Evolutionary conservation across 768 basidiomycete genomes (phyloP), one percentile per base, ranked within the genome.

Genomic region (Austroboletus eburneus): DNA sequence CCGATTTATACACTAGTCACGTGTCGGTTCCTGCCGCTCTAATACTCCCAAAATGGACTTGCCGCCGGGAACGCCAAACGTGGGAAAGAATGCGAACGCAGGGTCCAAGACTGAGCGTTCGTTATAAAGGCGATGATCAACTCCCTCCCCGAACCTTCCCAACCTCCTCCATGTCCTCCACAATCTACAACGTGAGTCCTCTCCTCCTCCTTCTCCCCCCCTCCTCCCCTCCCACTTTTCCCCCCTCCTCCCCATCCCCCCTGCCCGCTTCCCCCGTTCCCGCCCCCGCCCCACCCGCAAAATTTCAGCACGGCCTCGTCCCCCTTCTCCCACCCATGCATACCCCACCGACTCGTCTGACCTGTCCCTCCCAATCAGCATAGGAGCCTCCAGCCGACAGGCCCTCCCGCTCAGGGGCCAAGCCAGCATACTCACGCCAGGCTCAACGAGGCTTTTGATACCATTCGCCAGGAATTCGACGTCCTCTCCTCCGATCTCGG

Each of bases 391-490:
- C 79, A 80, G 59, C 79, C 79, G 2, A 72, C 75, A 0, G 72
- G 64, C 1, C 76, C 77, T 1, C 74, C 66, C 20, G 52, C 72
- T 48, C 72, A 67, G 57, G 72, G 68, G 48, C 67, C 67, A 39
- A 64, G 57, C 45, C 72, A 70, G 45, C 74, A 69, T 18, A 59
- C 62, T 33, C 68, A 72, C 27, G 61, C 54, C 22, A 70, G 88
- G 39, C 69, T 94, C 51, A 80, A 79, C 43, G 91, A 94, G 47
- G 77, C 84, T 20, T 78, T 97, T 51, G 92, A 94, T 38, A 72
- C 75, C 48, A 83, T 96, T 58, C 77, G 85, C 52, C 79, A 81
- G 44, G 94, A 97, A 70, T 93, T 91, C 60, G 92, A 96, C 42
- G 71, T 71, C 45, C 70, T 94, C 49, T 69, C 79, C 9, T 69